Base-by-base conservation (phyloP, 129 eudicot genomes). In the Helianthus tuberosus region DNA sequence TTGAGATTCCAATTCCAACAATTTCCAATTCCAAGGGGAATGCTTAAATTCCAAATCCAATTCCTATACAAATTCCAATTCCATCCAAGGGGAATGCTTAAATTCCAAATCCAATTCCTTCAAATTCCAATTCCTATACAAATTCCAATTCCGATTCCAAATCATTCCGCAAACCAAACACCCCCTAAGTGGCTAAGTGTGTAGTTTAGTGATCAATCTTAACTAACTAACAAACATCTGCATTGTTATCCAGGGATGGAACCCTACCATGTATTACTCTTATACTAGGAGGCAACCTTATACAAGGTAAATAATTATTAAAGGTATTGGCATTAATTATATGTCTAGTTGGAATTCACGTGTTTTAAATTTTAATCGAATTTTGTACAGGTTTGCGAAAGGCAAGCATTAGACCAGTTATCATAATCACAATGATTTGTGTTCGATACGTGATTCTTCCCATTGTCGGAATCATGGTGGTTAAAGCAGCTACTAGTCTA, bases 241-340 rank as follows among this genome's bases (percentile, higher is more conserved):
- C 50, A n/a, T 72, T 65, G 74, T 66, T 76, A 44, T 88, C 52
- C 53, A 93, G 97, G 76, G 86, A 77, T 61, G 97, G 88, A 77
- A 88, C 93, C 32, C 79, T 90, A 83, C 98, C 98, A 55, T 88
- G 97, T 79, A 86, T 88, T 80, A 93, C 89, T 57, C 96, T 93
- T 75, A 90, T 93, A 68, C 89, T 93, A 23, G 98, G 98, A 68
- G 98, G 97, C 78, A 93, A 90, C 82, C 93, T 93, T 25, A 80
- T 79, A 69, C 98, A 88, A 90, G 98, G 98, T 90, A 87, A 57
- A 14, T 1, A 41, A 47, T 13, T 14, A 46, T 23, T 27, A 13
- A 39, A 25, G 15, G 39, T 77, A 15, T 43, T 44, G 3, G 11
- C 47, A 43, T 43, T 41, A 8, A 3, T 6, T 20, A 11, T 29